These are phyloP conservation scores for Diphasiastrum complanatum DNA, from an alignment of 83 land plant species.

Conservation along the genomic window DNA sequence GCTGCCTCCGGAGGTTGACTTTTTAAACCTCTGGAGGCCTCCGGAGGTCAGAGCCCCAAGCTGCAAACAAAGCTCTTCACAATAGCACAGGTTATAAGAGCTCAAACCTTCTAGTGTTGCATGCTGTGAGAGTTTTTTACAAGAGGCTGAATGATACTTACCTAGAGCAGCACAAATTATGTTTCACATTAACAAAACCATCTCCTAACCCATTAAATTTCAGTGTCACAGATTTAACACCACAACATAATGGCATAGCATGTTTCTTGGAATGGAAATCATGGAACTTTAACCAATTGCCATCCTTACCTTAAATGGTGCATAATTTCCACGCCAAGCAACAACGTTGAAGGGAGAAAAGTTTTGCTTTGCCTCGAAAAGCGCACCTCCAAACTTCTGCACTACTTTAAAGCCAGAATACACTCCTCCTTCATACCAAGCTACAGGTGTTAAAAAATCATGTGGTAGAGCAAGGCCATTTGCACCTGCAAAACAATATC, in stretches of 20 bases:
- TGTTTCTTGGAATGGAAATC: background rate
- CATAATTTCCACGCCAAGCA: constrained; percentile 98
- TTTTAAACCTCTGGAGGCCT: too few relatives aligned
- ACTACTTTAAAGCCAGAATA: constrained; percentile 59
- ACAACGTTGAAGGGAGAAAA: constrained; percentile 98
- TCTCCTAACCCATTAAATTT: background rate
- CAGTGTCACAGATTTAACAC: background rate
- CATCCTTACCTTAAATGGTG: constrained; percentile 77
- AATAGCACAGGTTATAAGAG: too few relatives aligned
- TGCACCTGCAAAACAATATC: constrained; percentile 58
- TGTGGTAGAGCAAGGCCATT: constrained; percentile 88
- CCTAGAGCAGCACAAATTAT: too few relatives aligned
- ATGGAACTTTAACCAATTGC: background rate
- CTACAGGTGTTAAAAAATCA: constrained; percentile 73
- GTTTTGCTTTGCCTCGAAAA: constrained; percentile 81
- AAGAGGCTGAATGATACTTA: too few relatives aligned
- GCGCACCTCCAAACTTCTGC: constrained; percentile 88
- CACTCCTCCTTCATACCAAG: constrained; percentile 70
- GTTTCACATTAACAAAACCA: too few relatives aligned
- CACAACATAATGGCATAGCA: background rate
- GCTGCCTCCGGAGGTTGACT: too few relatives aligned
- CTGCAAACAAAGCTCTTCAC: too few relatives aligned
- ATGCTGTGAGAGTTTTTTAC: too few relatives aligned
- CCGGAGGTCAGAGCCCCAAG: too few relatives aligned
- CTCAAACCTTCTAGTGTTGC: too few relatives aligned